phyloP scores from a whole-genome alignment of 768 basidiomycete genomes.

The Psilocybe cubensis region DNA sequence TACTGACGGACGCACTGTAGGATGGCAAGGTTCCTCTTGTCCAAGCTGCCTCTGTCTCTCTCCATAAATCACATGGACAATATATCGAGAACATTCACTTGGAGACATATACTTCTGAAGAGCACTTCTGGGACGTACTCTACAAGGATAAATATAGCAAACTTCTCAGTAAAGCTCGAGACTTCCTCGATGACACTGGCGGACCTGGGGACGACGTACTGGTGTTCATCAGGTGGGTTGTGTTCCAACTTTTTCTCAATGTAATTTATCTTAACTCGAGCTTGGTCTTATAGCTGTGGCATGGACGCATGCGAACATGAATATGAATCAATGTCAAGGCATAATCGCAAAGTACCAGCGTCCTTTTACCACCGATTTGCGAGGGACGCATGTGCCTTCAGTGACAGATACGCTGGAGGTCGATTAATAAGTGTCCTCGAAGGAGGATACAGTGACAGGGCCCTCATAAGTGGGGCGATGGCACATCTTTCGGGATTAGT shows the following conservation, averaged over 20 bases:
- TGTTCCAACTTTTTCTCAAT: not conserved
- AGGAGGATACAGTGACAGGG: constrained; percentile 93
- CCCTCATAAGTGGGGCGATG: constrained; percentile 82
- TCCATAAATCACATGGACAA: constrained; percentile 84
- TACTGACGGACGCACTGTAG: constrained; percentile 34
- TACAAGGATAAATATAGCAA: constrained; percentile 68
- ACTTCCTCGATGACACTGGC: constrained; percentile 72
- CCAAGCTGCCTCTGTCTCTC: constrained; percentile 84
- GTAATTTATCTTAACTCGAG: not conserved
- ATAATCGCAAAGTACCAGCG: constrained; percentile 85
- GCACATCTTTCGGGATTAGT: constrained; percentile 78
- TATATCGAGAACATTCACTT: constrained; percentile 88
- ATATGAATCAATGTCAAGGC: constrained; percentile 87
- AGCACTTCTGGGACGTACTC: constrained; percentile 75
- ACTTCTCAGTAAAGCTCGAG: constrained; percentile 67
- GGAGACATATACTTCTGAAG: constrained; percentile 66
- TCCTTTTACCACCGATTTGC: constrained; percentile 88
- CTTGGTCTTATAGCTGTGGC: constrained; percentile 65
- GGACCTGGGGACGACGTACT: constrained; percentile 70
- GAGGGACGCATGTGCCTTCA: constrained; percentile 66
- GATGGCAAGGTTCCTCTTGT: constrained; percentile 81
- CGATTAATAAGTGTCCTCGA: constrained; percentile 88
- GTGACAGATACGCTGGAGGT: constrained; percentile 66
- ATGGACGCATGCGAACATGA: constrained; percentile 97
- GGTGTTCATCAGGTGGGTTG: constrained; percentile 80